A percentile compares a stretch with the other conserved stretches of the same genome.
Conservation (phyloP, 2,329 filamentous ascomycete species). For the Trichoderma atrobrunneum region DNA sequence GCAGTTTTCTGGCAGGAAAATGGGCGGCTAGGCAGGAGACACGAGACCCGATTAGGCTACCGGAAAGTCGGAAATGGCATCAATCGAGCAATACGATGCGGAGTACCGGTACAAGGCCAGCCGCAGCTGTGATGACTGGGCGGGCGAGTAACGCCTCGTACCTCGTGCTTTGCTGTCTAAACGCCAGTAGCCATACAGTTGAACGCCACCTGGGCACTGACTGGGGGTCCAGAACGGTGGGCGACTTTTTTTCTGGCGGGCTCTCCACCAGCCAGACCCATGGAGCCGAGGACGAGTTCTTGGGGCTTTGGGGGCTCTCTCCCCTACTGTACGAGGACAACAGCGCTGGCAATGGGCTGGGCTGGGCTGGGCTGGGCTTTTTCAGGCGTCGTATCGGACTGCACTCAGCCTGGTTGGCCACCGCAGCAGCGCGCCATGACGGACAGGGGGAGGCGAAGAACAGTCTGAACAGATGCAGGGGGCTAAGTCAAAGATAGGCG, state of each 20-base stretch:
- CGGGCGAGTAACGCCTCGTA: background rate
- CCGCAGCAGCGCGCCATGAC: background rate
- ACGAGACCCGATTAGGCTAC: slow-evolving; percentile 5
- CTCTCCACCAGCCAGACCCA: slow-evolving; percentile 4
- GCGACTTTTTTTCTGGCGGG: background rate
- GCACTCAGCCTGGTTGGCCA: slow-evolving; percentile 19
- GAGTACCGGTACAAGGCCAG: background rate
- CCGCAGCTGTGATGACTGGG: background rate
- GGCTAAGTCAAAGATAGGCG: background rate
- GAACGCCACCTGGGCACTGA: background rate
- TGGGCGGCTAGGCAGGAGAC: slow-evolving; percentile 1
- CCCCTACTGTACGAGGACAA: background rate
- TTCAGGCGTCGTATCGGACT: background rate
- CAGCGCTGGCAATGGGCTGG: background rate
- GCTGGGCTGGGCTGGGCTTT: background rate
- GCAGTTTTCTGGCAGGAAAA: background rate
- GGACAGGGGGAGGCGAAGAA: background rate
- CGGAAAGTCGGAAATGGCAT: slow-evolving; percentile 7
- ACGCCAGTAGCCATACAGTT: background rate
- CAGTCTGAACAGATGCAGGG: background rate
- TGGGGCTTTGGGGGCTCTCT: background rate
- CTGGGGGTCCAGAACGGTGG: background rate
- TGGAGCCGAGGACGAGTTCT: background rate
- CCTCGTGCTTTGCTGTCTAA: background rate
- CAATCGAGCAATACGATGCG: slow-evolving; percentile 4